Evolutionary conservation across 306 rosid genomes (phyloP).

Genomic region (Quercus suber): DNA sequence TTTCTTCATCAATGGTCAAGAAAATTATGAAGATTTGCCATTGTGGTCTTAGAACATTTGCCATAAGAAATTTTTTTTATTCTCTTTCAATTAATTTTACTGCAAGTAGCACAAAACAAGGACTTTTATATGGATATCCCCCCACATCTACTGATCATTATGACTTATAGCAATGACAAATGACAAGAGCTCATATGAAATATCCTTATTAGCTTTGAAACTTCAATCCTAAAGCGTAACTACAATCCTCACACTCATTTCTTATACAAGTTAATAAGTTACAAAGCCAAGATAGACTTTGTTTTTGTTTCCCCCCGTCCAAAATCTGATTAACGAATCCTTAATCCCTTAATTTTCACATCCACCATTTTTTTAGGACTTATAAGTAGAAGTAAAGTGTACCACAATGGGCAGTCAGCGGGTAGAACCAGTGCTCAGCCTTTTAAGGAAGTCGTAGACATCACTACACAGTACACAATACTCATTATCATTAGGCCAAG

Average conservation of each 20-base stretch:
- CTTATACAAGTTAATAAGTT: neutral
- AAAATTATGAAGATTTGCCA: too few species aligned
- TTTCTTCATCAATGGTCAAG: neutral
- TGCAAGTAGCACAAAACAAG: neutral
- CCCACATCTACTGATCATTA: neutral
- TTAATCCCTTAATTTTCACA: too few species aligned
- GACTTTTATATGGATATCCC: neutral
- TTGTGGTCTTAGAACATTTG: too few species aligned
- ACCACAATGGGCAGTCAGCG: too few species aligned
- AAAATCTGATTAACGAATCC: too few species aligned
- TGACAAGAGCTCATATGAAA: neutral
- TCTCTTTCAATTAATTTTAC: neutral
- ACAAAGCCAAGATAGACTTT: neutral
- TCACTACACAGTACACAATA: too few species aligned
- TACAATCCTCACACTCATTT: neutral
- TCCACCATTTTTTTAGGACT: too few species aligned
- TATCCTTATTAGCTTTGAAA: neutral
- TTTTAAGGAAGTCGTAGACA: too few species aligned
- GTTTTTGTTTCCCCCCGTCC: too few species aligned
- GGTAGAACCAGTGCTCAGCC: too few species aligned
- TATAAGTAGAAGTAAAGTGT: too few species aligned
- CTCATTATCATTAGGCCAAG: too few species aligned
- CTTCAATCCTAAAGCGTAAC: neutral
- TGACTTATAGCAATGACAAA: neutral
- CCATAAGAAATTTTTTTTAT: neutral